A percentile compares a stretch with the other conserved stretches of the same genome.
Evolutionary conservation across 2,329 filamentous ascomycete genomes (phyloP).

Genomic region (Ambrosiella beaveri): DNA sequence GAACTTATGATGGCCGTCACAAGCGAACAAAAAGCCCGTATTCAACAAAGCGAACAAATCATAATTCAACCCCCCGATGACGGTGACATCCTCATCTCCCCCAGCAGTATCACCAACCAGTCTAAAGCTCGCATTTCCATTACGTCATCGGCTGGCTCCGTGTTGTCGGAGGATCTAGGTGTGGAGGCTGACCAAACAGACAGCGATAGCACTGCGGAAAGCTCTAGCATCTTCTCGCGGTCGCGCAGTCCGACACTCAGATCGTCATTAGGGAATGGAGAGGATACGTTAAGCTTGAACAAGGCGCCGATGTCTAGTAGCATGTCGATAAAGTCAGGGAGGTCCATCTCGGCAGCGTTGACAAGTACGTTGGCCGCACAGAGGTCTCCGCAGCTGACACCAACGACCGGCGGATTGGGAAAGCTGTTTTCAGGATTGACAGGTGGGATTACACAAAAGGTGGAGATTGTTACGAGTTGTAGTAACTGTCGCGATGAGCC

Average conservation of each 20-base stretch:
- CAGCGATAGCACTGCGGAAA: conserved; percentile 29
- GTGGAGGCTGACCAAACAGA: conserved; percentile 39
- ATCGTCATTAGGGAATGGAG: conserved; percentile 3
- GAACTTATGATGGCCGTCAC: conserved; percentile 33
- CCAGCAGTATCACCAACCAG: not conserved
- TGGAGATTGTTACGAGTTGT: conserved; percentile 22
- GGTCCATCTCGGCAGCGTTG: not conserved
- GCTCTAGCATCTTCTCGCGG: conserved; percentile 42
- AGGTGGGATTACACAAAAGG: conserved; percentile 17
- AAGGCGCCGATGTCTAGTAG: conserved; percentile 18
- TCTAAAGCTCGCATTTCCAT: conserved; percentile 6
- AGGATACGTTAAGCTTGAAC: not conserved
- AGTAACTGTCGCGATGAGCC: conserved; percentile 41
- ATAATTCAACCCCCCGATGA: not conserved
- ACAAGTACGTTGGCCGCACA: conserved; percentile 15
- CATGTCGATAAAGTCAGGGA: conserved; percentile 3
- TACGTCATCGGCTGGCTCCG: conserved; percentile 19
- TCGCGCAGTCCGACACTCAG: conserved; percentile 35
- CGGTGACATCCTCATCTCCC: not conserved
- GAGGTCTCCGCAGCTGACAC: conserved; percentile 10
- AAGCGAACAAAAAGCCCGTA: conserved; percentile 31
- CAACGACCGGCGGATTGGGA: conserved; percentile 1
- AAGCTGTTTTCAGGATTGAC: conserved; percentile 21
- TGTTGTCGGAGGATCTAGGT: conserved; percentile 34
- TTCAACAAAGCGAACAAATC: conserved; percentile 21